A percentile compares a stretch with the other conserved stretches of the same genome.
These are phyloP conservation scores for Boletus sp. DNA, from an alignment of 768 basidiomycete genomes.

Conservation along the genomic window DNA sequence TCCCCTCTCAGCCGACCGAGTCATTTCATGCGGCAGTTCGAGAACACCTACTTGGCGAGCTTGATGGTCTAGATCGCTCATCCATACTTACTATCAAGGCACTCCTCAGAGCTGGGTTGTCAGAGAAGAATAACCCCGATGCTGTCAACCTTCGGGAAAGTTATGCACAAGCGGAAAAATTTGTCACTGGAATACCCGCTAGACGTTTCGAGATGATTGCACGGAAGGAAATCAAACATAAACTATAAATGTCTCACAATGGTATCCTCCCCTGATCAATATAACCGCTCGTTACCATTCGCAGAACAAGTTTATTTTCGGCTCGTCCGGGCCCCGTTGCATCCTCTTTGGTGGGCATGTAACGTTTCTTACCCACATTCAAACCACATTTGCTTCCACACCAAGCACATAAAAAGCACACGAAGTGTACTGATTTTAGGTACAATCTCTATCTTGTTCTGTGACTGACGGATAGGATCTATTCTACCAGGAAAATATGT, in stretches of 20 bases:
- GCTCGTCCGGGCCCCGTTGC: background rate
- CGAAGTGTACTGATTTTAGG: too few relatives aligned
- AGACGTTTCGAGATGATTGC: conserved; percentile 56
- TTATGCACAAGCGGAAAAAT: conserved; percentile 66
- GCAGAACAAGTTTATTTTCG: background rate
- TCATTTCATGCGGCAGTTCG: conserved; percentile 56
- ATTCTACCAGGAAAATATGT: background rate
- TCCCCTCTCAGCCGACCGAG: conserved; percentile 49
- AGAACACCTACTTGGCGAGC: conserved; percentile 47
- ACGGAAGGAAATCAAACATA: conserved; percentile 64
- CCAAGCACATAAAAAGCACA: background rate
- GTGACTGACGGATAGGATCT: background rate
- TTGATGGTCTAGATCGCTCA: conserved; percentile 55
- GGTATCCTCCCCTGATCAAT: background rate
- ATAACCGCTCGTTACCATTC: background rate
- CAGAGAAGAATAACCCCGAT: conserved; percentile 64
- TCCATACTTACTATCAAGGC: conserved; percentile 53
- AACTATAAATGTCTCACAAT: conserved; percentile 37
- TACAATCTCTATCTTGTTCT: background rate
- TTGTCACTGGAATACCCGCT: conserved; percentile 58
- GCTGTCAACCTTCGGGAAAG: conserved; percentile 67
- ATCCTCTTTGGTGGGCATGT: background rate
- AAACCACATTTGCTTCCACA: background rate
- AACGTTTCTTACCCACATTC: background rate
- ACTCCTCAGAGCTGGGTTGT: conserved; percentile 53